Evolutionary conservation across 225 moss, liverwort and hornwort genomes (phyloP).

Genomic region (Pseudisothecium myosuroides): DNA sequence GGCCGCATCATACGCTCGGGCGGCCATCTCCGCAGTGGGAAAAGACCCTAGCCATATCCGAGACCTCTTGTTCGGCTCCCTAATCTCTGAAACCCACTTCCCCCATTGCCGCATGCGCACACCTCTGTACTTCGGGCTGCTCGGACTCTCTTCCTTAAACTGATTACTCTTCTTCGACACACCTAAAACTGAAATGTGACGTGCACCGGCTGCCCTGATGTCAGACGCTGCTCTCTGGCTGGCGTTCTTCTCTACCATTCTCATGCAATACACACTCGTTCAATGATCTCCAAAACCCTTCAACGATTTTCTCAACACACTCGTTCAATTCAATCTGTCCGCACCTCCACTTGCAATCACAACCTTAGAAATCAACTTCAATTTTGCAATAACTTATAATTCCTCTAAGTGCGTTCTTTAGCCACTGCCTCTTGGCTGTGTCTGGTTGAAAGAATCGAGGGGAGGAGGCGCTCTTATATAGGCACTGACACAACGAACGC

Average conservation of each 20-base stretch:
- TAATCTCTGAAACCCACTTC: slow-evolving; percentile 39
- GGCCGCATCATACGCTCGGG: slow-evolving; percentile 29
- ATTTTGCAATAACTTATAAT: no score
- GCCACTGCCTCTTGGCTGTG: background rate
- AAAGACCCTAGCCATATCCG: slow-evolving; percentile 44
- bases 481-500: background rate
- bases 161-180: slow-evolving; percentile 6
- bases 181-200: background rate
- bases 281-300: background rate
- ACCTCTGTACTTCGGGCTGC: slow-evolving; percentile 27
- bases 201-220: slow-evolving; percentile 1
- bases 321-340: background rate
- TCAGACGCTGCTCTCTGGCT: slow-evolving; percentile 20
- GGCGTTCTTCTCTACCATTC: slow-evolving; percentile 38
- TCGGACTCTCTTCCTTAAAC: background rate
- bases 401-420: background rate
- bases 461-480: background rate
- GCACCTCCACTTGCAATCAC: background rate
- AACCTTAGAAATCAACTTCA: background rate
- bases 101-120: slow-evolving; percentile 51
- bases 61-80: slow-evolving; percentile 41
- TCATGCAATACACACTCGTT: background rate
- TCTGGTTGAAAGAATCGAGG: background rate
- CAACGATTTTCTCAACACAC: background rate
- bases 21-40: slow-evolving; percentile 38